phyloP scores from a whole-genome alignment of 2,329 filamentous ascomycete species.

The Xylariaceae sp. region DNA sequence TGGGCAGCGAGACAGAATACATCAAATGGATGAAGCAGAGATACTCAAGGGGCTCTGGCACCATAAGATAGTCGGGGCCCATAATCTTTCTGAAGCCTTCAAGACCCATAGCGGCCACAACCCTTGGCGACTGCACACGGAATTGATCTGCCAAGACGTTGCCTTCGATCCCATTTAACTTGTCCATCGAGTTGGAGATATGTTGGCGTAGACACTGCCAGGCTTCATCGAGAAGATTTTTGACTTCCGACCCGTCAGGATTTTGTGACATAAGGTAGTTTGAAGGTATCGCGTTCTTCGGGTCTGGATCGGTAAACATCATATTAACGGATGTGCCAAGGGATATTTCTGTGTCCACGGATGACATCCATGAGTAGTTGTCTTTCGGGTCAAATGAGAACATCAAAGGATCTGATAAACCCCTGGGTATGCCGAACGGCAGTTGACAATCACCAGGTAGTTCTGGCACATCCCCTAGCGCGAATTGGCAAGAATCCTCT shows the following conservation, averaged over 20 bases:
- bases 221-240: conserved; percentile 41
- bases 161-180: conserved; percentile 38
- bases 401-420: conserved; percentile 34
- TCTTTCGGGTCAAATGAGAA: conserved; percentile 36
- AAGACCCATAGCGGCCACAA: conserved; percentile 43
- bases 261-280: conserved; percentile 20
- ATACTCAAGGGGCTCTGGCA: conserved; percentile 39
- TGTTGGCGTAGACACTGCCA: conserved; percentile 48
- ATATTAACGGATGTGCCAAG: conserved; percentile 37
- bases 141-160: conserved; percentile 45
- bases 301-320: conserved; percentile 32
- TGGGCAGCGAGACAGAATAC: conserved; percentile 48
- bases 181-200: conserved; percentile 43
- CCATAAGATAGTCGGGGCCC: conserved; percentile 33
- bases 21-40: conserved; percentile 52
- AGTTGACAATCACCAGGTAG: conserved; percentile 43
- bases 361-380: conserved; percentile 32
- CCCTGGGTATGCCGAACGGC: conserved; percentile 32
- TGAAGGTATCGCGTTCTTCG: conserved; percentile 20
- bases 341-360: conserved; percentile 33
- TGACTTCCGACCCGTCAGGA: conserved; percentile 31
- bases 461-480: conserved; percentile 36
- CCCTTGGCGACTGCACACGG: conserved; percentile 36
- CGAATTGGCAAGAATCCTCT: conserved; percentile 27
- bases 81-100: conserved; percentile 40